Conservation (phyloP, 805 yeast genomes). For the Saturnispora hagleri region DNA sequence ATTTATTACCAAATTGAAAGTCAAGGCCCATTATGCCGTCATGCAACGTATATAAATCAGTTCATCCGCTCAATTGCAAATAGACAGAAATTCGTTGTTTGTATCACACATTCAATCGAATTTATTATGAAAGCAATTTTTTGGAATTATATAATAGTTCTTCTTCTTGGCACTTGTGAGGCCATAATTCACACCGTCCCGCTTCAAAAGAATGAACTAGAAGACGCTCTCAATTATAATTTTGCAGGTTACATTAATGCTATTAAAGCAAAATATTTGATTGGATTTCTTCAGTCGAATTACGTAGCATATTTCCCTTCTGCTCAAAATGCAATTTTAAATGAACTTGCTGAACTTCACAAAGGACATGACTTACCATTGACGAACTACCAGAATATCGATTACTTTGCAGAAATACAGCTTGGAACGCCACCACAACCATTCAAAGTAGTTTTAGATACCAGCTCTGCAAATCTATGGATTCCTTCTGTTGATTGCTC, state of each 20-base stretch:
- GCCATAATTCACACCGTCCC: slow-evolving; percentile 42
- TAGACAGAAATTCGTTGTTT: not conserved
- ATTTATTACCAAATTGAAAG: not conserved
- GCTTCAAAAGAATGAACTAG: slow-evolving; percentile 38
- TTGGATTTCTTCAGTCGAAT: slow-evolving; percentile 11
- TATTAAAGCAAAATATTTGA: slow-evolving; percentile 40
- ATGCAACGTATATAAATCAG: not conserved
- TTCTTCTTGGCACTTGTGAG: slow-evolving; percentile 20
- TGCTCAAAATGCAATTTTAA: slow-evolving; percentile 18
- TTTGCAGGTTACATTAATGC: slow-evolving; percentile 40
- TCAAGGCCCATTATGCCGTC: not conserved
- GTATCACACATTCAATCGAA: not conserved
- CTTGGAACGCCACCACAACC: slow-evolving; percentile 90
- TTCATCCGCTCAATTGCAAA: not conserved
- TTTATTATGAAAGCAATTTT: slow-evolving; percentile 19
- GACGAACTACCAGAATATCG: slow-evolving; percentile 91
- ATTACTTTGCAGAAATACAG: slow-evolving; percentile 85
- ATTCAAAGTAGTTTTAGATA: slow-evolving; percentile 90
- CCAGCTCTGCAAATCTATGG: slow-evolving; percentile 97
- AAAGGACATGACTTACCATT: slow-evolving; percentile 70
- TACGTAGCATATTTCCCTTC: slow-evolving; percentile 36
- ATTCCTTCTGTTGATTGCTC: slow-evolving; percentile 85
- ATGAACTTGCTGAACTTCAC: slow-evolving; percentile 16
- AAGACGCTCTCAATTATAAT: slow-evolving; percentile 37
- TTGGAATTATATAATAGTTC: slow-evolving; percentile 29